These are phyloP conservation scores for Logfia minima DNA, from an alignment of 129 eudicot species.

Conservation along the genomic window DNA sequence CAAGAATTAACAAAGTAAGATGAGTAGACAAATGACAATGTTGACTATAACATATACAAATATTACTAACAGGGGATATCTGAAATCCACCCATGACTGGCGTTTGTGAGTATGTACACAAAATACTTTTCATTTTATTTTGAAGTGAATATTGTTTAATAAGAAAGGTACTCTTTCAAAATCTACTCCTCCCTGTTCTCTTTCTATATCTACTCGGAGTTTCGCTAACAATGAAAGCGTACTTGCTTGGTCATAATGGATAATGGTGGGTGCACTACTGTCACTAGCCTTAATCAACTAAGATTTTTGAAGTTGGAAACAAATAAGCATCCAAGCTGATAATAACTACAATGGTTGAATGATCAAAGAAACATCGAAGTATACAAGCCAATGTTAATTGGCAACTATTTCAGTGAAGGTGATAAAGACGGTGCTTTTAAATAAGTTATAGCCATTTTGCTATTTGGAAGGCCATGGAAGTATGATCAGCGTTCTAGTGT, in stretches of 20 bases:
- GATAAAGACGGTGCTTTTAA: background rate
- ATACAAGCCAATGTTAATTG: background rate
- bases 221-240: background rate
- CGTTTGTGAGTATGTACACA: background rate
- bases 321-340: background rate
- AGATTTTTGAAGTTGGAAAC: background rate
- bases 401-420: background rate
- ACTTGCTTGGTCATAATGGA: background rate
- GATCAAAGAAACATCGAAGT: background rate
- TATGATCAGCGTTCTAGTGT: background rate
- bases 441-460: background rate
- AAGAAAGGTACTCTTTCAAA: background rate
- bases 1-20: conserved; percentile 4
- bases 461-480: background rate
- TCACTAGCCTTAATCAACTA: background rate
- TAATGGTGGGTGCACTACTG: background rate
- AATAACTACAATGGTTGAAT: background rate
- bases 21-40: conserved; percentile 10
- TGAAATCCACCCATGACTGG: background rate
- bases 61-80: background rate
- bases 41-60: conserved; percentile 9
- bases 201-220: background rate
- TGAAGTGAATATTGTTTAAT: background rate
- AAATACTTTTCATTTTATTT: background rate
- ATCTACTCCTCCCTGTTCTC: background rate